Evolutionary conservation across 768 basidiomycete genomes (phyloP).

Genomic region (Auricularia heimuer): DNA sequence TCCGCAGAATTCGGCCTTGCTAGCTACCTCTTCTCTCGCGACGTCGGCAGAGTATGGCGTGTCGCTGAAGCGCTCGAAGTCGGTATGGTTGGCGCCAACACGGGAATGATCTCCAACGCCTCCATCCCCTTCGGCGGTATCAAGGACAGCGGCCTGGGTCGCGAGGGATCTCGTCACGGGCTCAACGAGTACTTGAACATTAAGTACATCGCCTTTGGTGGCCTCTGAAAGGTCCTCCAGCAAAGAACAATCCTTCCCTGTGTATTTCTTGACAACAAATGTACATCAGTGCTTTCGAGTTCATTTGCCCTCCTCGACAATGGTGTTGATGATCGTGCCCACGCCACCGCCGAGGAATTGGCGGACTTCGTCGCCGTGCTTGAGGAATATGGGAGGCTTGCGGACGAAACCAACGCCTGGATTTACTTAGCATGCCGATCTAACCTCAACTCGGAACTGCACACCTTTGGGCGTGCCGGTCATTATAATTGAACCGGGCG

Average conservation of each 20-base stretch:
- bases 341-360: constrained; percentile 65
- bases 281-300: constrained; percentile 22
- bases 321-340: constrained; percentile 70
- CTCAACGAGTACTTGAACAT: constrained; percentile 82
- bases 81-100: constrained; percentile 85
- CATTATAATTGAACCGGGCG: constrained; percentile 71
- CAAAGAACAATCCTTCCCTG: neutral
- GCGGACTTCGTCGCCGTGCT: constrained; percentile 61
- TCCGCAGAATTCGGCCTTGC: constrained; percentile 65
- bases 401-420: constrained; percentile 67
- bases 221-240: constrained; percentile 29
- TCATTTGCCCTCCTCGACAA: constrained; percentile 51
- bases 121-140: constrained; percentile 83
- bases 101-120: constrained; percentile 68
- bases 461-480: constrained; percentile 33
- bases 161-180: constrained; percentile 77
- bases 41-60: constrained; percentile 84
- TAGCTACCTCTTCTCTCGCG: constrained; percentile 86
- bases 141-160: constrained; percentile 81
- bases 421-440: constrained; percentile 50
- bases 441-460: neutral
- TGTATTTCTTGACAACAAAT: neutral
- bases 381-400: constrained; percentile 59
- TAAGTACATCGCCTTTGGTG: constrained; percentile 76
- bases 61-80: constrained; percentile 93